Conservation (phyloP, 1,284 basidiomycete genomes). For the Neolentinus lepideus region DNA sequence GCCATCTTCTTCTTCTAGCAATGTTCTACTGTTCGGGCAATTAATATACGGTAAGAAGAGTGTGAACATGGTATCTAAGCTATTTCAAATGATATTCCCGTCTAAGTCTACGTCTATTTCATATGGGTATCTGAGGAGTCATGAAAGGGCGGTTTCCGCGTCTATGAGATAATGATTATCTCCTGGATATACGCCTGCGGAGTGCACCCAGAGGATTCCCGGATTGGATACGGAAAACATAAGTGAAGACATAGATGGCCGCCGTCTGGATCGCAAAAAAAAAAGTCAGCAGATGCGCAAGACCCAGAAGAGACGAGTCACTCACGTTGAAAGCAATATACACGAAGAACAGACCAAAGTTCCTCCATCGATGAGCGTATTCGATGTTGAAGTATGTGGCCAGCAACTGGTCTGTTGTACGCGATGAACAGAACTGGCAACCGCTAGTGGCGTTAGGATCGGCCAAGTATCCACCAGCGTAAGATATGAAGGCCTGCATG, state of each 20-base stretch:
- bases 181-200: not conserved
- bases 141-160: too few relatives aligned
- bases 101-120: too few relatives aligned
- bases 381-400: constrained; percentile 35
- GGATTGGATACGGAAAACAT: constrained; percentile 3
- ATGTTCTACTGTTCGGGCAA: too few relatives aligned
- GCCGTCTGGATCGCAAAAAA: not conserved
- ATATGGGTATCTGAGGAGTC: too few relatives aligned
- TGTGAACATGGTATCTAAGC: too few relatives aligned
- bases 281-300: not conserved
- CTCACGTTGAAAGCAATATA: constrained; percentile 43
- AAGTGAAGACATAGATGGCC: constrained; percentile 4
- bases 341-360: constrained; percentile 39
- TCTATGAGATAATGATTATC: not conserved
- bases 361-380: constrained; percentile 42
- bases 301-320: constrained; percentile 5
- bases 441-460: constrained; percentile 45
- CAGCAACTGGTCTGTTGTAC: constrained; percentile 36
- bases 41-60: too few relatives aligned
- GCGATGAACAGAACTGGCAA: constrained; percentile 50
- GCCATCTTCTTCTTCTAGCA: too few relatives aligned
- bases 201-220: not conserved
- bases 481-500: constrained; percentile 42
- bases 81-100: too few relatives aligned
- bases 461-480: constrained; percentile 57